Conservation (phyloP, 371 early-diverging fungal genomes). For the Nematocida sp. region DNA sequence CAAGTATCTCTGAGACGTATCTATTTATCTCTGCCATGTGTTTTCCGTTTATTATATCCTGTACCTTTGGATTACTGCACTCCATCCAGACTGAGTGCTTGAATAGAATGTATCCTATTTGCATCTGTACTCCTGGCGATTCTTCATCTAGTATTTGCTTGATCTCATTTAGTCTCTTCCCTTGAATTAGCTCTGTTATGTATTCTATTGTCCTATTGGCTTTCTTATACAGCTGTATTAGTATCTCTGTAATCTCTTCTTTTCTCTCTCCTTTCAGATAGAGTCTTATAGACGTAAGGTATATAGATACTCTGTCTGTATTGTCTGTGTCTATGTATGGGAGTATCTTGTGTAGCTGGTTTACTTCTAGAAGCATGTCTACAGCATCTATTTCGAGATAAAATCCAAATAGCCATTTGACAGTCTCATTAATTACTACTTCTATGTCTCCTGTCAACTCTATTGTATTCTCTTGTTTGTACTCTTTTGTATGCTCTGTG, state of each 20-base stretch:
- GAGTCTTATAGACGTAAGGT: conserved; percentile 29
- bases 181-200: background rate
- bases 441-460: background rate
- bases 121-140: background rate
- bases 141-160: background rate
- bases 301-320: conserved; percentile 56
- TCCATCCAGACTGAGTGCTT: conserved; percentile 14
- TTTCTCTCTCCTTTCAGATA: conserved; percentile 24
- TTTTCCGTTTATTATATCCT: background rate
- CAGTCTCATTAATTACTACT: conserved; percentile 11
- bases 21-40: conserved; percentile 30
- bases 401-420: conserved; percentile 60
- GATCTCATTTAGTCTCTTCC: conserved; percentile 10
- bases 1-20: conserved; percentile 29
- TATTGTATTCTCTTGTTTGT: background rate
- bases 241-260: conserved; percentile 29
- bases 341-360: conserved; percentile 42
- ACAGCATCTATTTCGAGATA: conserved; percentile 64
- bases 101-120: conserved; percentile 22
- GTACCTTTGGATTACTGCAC: background rate
- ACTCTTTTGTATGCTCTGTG: background rate
- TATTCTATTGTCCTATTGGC: conserved; percentile 31
- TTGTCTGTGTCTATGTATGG: conserved; percentile 60
- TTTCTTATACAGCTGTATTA: conserved; percentile 48
- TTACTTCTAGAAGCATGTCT: conserved; percentile 63